Conservation (phyloP, 140 eudicot species). For the Bidens hawaiensis region DNA sequence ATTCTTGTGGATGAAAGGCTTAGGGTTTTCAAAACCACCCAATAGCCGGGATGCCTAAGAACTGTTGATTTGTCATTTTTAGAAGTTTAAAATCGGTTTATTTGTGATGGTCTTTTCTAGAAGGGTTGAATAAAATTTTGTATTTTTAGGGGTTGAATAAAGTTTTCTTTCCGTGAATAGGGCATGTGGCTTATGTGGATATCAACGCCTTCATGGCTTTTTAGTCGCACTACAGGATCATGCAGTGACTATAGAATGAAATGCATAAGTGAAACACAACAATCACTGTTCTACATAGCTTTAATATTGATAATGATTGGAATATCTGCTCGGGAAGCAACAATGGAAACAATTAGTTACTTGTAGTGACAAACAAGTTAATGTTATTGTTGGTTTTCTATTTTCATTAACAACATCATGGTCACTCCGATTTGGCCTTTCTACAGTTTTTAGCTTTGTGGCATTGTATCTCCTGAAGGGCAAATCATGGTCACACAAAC, state of each 20-base stretch:
- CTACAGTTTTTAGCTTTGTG: neutral
- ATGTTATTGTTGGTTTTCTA: neutral
- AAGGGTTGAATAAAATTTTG: no score
- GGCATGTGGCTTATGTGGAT: neutral
- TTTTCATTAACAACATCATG: neutral
- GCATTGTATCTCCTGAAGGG: neutral
- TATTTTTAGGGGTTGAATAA: no score
- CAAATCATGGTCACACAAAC: constrained; percentile 1
- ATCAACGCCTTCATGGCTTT: neutral
- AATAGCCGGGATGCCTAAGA: no score
- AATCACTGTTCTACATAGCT: neutral
- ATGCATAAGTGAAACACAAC: neutral
- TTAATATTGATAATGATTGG: neutral
- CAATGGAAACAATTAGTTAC: neutral
- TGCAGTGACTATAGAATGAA: neutral
- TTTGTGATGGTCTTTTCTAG: no score
- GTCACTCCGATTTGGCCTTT: neutral
- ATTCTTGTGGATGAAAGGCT: no score
- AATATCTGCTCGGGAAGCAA: neutral
- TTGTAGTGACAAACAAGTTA: neutral
- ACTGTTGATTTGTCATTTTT: no score
- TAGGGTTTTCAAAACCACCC: no score
- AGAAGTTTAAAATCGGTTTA: no score
- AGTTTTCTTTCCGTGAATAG: neutral
- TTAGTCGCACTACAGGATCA: neutral